phyloP scores from a whole-genome alignment of 306 rosid species.

The Prunus mume region DNA sequence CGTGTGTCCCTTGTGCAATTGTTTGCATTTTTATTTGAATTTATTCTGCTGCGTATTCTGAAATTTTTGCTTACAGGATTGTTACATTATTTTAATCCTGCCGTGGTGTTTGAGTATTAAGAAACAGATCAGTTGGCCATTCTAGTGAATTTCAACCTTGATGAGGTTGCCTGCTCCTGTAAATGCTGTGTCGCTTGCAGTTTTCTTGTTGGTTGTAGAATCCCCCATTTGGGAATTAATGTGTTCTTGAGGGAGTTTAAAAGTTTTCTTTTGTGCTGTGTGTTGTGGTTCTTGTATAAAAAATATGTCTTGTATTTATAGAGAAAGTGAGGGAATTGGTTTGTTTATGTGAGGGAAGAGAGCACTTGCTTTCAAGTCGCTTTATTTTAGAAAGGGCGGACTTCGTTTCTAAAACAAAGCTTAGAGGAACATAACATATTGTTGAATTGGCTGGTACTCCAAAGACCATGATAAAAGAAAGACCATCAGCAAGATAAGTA shows the following conservation, averaged over 20 bases:
- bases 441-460: neutral
- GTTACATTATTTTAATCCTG: too few relatives aligned
- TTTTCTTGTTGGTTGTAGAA: neutral
- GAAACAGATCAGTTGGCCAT: too few relatives aligned
- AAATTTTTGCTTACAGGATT: too few relatives aligned
- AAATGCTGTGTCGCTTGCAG: conserved; percentile 17
- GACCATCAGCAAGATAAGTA: too few relatives aligned
- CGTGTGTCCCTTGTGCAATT: too few relatives aligned
- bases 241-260: neutral
- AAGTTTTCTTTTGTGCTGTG: neutral
- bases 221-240: too few relatives aligned
- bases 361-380: conserved; percentile 39
- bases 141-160: neutral
- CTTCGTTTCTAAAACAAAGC: conserved; percentile 1
- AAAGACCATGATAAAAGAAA: neutral
- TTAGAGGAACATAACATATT: too few relatives aligned
- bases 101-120: too few relatives aligned
- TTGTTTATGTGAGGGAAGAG: neutral
- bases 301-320: conserved; percentile 1
- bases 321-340: neutral
- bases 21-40: too few relatives aligned
- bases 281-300: neutral
- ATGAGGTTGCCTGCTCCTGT: conserved; percentile 56
- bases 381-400: conserved; percentile 21
- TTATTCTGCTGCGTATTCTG: too few relatives aligned